These are phyloP conservation scores for Venturia carpophila DNA, from an alignment of 2,329 filamentous ascomycete genomes.

Conservation along the genomic window DNA sequence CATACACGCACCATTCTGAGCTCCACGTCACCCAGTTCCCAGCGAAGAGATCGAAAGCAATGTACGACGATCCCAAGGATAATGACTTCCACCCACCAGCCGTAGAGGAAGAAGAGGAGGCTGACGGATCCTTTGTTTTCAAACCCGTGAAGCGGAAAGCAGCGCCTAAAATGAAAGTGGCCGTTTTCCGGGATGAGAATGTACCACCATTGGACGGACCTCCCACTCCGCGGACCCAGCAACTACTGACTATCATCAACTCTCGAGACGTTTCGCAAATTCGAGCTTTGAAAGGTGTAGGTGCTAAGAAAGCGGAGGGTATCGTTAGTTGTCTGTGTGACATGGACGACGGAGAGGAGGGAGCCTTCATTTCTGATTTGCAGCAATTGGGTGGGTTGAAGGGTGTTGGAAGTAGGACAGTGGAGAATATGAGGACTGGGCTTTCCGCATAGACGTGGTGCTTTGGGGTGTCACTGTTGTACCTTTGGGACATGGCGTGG, in stretches of 20 bases:
- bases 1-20: conserved; percentile 7
- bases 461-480: neutral
- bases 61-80: conserved; percentile 17
- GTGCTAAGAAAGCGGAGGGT: conserved; percentile 59
- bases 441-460: conserved; percentile 7
- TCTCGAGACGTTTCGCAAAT: conserved; percentile 60
- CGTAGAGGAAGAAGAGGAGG: conserved; percentile 35
- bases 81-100: conserved; percentile 22
- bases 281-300: conserved; percentile 60
- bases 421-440: conserved; percentile 43
- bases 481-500: neutral
- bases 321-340: conserved; percentile 43
- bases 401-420: conserved; percentile 43
- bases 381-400: conserved; percentile 39
- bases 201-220: conserved; percentile 10
- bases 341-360: conserved; percentile 34
- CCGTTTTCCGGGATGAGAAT: conserved; percentile 31
- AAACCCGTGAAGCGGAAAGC: conserved; percentile 31
- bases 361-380: conserved; percentile 31
- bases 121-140: conserved; percentile 33
- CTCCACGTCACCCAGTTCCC: neutral
- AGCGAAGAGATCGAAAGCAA: conserved; percentile 1
- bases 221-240: conserved; percentile 51
- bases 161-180: conserved; percentile 27
- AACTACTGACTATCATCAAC: conserved; percentile 64